Base-by-base conservation (phyloP, 176 grass and related monocot genomes). In the Canna indica region DNA sequence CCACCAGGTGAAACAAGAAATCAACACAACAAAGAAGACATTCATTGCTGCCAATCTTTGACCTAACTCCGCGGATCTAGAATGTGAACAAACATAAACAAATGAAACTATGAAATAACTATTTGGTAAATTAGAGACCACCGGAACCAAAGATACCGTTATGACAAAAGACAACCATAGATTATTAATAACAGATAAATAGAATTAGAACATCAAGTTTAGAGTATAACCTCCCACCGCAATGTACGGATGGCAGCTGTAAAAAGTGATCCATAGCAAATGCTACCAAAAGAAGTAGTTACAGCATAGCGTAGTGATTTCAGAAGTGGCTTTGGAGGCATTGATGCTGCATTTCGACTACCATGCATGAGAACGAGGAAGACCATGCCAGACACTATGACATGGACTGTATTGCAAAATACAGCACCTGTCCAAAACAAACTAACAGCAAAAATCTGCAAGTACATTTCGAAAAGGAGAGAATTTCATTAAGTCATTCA, bases 211-310 rank as follows among this genome's bases (percentile, higher is more conserved):
- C 64, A 62, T 70, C 16, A 14, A 69, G 13, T 69, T 11, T 58
- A 63, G 77, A 58, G 74, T 64, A 80, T 24, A 80, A 97, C 94
- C 89, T 87, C 82, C 94, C 94, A 97, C 27, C 94, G 89, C 45
- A 97, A 50, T 74, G 94, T 92, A 77, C 94, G 89, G 65, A 97
- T 97, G 65, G 88, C 88, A 83, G 94, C 94, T 6, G 94, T 97
- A 75, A 97, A 97, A 54, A 97, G 88, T 48, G 94, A 97, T 59
- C 94, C 94, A 70, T 97, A 97, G 82, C 94, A 97, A 87, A 97
- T 97, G 66, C 94, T 97, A 70, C 94, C 94, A 66, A 97, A 97
- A 45, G 86, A 92, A 75, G 86, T 97, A 16, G 88, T 97, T 52
- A 93, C 70, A 75, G 94, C 89, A 69, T 90, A 87, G 38, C 79